Conservation (phyloP, 2,329 filamentous ascomycete species). For the Ceratocystis diversiconidia region DNA sequence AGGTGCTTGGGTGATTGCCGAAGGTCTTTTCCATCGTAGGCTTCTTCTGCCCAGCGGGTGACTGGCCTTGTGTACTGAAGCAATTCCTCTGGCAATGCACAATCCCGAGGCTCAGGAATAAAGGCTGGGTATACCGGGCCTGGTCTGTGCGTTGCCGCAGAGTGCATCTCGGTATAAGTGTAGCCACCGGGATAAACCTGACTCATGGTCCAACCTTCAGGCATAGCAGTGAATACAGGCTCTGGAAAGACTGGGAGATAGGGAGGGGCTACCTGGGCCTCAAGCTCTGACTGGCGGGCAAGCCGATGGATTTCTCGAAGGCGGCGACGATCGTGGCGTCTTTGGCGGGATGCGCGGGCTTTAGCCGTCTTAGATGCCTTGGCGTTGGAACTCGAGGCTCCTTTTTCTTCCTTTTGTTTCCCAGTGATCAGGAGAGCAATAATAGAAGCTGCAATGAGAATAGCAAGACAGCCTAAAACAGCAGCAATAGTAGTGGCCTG, state of each 20-base stretch:
- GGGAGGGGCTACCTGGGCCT: background rate
- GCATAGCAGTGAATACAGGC: background rate
- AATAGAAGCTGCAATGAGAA: background rate
- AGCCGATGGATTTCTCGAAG: background rate
- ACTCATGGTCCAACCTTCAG: background rate
- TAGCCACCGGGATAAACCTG: background rate
- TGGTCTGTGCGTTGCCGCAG: background rate
- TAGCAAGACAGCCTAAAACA: conserved; percentile 3
- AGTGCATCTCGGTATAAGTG: background rate
- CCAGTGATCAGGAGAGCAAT: background rate
- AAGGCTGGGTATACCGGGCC: background rate
- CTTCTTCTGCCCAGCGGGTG: background rate
- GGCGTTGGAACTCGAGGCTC: background rate
- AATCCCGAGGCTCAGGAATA: background rate
- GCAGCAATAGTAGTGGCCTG: background rate
- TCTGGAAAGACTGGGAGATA: background rate
- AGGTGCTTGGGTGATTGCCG: background rate
- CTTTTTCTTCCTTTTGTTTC: background rate
- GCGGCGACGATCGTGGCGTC: background rate
- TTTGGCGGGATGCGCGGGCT: background rate
- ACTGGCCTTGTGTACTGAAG: background rate
- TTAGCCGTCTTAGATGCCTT: background rate
- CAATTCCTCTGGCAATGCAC: background rate
- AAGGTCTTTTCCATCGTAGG: background rate
- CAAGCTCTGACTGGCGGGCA: background rate